Percentiles rank a stretch among this genome's conserved stretches.
These are phyloP conservation scores for Phoma sp. DNA, from an alignment of 2,329 filamentous ascomycete genomes.

Conservation along the genomic window DNA sequence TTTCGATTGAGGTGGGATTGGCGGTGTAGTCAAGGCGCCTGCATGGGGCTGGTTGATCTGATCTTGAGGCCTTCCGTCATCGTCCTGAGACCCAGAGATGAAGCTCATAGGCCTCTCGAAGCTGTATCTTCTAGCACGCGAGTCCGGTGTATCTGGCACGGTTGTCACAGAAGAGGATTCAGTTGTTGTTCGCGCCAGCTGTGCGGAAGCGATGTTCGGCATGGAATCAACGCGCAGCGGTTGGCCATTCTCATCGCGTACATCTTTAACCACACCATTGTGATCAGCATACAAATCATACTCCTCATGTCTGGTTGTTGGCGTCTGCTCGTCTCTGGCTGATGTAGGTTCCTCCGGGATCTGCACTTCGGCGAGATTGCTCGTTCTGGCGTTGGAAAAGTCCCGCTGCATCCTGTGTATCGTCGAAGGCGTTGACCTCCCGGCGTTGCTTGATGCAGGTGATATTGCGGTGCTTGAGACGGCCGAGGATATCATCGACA, in stretches of 20 bases:
- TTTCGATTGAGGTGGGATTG: conserved; percentile 13
- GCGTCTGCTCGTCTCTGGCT: conserved; percentile 22
- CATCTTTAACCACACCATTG: conserved; percentile 46
- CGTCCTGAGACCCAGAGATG: conserved; percentile 41
- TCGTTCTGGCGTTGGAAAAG: conserved; percentile 30
- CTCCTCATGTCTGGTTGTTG: conserved; percentile 31
- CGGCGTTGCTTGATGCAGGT: conserved; percentile 35
- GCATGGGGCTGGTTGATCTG: conserved; percentile 40
- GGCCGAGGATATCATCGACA: conserved; percentile 47
- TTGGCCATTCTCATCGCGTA: conserved; percentile 38
- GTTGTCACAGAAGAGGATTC: conserved; percentile 6
- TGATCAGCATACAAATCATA: conserved; percentile 48
- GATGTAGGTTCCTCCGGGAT: conserved; percentile 32
- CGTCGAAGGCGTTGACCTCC: conserved; percentile 41
- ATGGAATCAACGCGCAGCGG: conserved; percentile 30
- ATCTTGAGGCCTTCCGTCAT: conserved; percentile 44
- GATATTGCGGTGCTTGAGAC: conserved; percentile 41
- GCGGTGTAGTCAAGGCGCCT: conserved; percentile 9
- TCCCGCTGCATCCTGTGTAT: conserved; percentile 34
- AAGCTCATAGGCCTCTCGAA: conserved; percentile 48
- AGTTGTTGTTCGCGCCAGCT: conserved; percentile 13
- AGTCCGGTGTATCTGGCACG: conserved; percentile 24
- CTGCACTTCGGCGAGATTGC: conserved; percentile 25
- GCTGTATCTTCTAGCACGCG: conserved; percentile 34
- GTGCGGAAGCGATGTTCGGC: conserved; percentile 1